Conservation (phyloP, 179 eudicot genomes). For the Dionaea muscipula region DNA sequence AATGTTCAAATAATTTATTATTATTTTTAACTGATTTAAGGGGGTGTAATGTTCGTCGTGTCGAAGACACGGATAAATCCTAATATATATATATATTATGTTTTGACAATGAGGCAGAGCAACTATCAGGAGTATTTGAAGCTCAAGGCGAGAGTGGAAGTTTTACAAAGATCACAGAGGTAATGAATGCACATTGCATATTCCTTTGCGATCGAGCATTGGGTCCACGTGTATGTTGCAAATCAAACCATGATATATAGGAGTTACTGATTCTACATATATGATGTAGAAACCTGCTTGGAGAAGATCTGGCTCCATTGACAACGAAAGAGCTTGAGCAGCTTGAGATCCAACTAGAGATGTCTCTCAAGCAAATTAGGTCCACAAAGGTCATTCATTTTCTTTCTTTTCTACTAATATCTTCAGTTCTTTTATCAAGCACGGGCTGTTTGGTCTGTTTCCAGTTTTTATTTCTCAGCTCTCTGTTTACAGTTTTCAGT, state of each 20-base stretch:
- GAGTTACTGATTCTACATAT: not conserved
- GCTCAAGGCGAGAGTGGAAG: conserved; percentile 54
- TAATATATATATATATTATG: too few relatives aligned
- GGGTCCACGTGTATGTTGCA: not conserved
- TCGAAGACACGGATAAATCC: too few relatives aligned
- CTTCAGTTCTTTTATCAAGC: too few relatives aligned
- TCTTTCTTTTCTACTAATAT: not conserved
- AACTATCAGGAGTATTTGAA: conserved; percentile 53
- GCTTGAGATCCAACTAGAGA: conserved; percentile 57
- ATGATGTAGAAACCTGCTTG: conserved; percentile 42
- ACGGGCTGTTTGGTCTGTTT: too few relatives aligned
- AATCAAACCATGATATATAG: not conserved
- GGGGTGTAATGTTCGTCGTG: too few relatives aligned
- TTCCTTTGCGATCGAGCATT: not conserved
- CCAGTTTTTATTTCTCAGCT: too few relatives aligned
- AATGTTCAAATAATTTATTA: too few relatives aligned
- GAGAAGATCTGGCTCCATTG: conserved; percentile 50
- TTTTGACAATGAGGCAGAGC: conserved; percentile 19
- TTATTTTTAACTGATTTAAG: too few relatives aligned
- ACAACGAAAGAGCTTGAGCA: conserved; percentile 48
- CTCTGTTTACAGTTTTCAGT: too few relatives aligned
- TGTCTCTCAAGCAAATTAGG: conserved; percentile 47
- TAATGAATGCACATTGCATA: conserved; percentile 11
- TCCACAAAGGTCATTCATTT: conserved; percentile 36
- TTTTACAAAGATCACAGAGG: conserved; percentile 55